Base-by-base conservation (phyloP, 1,284 basidiomycete genomes). In the Malassezia brasiliensis region DNA sequence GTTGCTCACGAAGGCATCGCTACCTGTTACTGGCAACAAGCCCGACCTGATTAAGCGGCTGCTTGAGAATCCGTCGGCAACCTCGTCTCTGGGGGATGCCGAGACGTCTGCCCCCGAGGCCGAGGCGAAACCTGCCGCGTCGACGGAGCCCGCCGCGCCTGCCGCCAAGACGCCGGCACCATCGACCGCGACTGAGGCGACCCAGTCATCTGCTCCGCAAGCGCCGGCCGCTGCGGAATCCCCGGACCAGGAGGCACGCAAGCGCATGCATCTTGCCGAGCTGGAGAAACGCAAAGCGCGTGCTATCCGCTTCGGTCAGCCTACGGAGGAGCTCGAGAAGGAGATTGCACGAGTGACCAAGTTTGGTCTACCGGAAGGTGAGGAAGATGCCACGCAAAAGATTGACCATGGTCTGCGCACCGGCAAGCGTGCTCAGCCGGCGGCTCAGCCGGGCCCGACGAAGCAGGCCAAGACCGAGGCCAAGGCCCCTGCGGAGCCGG, bases 261-360 rank as follows among this genome's bases (percentile, higher is more conserved):
- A 63, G n/a, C 53, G 62, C 30, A 48, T 53, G 11, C 49, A 65
- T 15, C 62, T 72, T 15, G 57, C 28, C 2, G 72, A 74, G 50
- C 53, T 74, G 10, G 62, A 68, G 49, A 72, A 68, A 55, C 68
- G 72, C 20, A 67, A 66, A 48, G 56, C 64, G 14, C 58, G 72
- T 31, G 68, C 68, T 0, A 55, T 64, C 36, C 65, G 67, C 35
- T 74, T 70, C 35, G 72, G 72, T 5, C 53, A 61, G 45, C 53
- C 68, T 22, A 53, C 62, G 5, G 64, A 60, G 12, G 69, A 73
- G 22, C 54, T 60, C 0, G 72, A 74, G 28, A 55, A 54, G 17
- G 62, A 72, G 50, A 55, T 74, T 3, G 60, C 66, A 51, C 57
- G 70, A 11, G 60, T 64, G 3, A 58, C 53, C 48, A 69, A 71